Percentiles rank a stretch among this genome's conserved stretches.
Conservation (phyloP, 306 rosid species). For the Gastrolobium villosum region DNA sequence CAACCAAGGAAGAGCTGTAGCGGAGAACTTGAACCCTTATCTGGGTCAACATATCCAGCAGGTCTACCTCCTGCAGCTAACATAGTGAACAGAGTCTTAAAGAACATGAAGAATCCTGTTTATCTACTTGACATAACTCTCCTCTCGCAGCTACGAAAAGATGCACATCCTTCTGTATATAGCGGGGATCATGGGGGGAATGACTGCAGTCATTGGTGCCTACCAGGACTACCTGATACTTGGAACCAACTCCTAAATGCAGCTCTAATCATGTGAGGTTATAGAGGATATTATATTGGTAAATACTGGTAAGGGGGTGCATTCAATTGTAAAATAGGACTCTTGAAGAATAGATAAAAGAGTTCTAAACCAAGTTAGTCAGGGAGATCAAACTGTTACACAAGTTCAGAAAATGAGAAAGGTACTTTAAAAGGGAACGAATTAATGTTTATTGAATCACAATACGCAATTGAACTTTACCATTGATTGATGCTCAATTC, state of each 20-base stretch:
- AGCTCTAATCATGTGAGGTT: constrained; percentile 57
- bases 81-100: constrained; percentile 69
- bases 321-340: constrained; percentile 51
- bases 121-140: constrained; percentile 87
- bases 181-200: constrained; percentile 59
- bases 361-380: constrained; percentile 15
- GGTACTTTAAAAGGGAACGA: constrained; percentile 2
- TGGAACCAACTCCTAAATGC: constrained; percentile 92
- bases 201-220: constrained; percentile 98
- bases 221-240: constrained; percentile 94
- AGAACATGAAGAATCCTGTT: constrained; percentile 67
- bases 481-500: constrained; percentile 35
- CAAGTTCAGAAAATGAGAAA: constrained; percentile 8
- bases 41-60: constrained; percentile 77
- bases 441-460: constrained; percentile 22
- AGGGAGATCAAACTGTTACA: constrained; percentile 36
- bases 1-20: constrained; percentile 73
- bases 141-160: constrained; percentile 87
- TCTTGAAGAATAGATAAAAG: constrained; percentile 33
- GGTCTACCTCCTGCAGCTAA: constrained; percentile 78
- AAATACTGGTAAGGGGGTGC: constrained; percentile 35
- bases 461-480: constrained; percentile 18
- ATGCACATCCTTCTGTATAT: constrained; percentile 86
- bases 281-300: constrained; percentile 23
- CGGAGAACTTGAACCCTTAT: constrained; percentile 77